phyloP scores from a whole-genome alignment of 2,329 filamentous ascomycete species.

The Amesomyces nigricolor region DNA sequence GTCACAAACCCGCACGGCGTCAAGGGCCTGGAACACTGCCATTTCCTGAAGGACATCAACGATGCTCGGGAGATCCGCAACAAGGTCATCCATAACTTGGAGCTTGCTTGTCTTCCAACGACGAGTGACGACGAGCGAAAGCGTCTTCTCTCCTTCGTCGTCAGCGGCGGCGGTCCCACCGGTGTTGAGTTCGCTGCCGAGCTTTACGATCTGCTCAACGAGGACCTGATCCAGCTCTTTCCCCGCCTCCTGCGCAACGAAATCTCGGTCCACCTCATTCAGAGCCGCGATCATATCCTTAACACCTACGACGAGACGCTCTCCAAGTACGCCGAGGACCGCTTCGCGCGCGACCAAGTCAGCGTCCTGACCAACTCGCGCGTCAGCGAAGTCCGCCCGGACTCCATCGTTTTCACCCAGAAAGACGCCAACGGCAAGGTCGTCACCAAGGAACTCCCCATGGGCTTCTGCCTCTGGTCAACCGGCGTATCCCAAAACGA shows the following conservation, averaged over 20 bases:
- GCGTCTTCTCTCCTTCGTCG: constrained; percentile 87
- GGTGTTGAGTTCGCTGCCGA: constrained; percentile 98
- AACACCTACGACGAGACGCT: constrained; percentile 97
- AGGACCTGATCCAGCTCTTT: constrained; percentile 79
- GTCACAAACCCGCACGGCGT: constrained; percentile 94
- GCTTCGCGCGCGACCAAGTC: constrained; percentile 85
- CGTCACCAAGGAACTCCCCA: constrained; percentile 87
- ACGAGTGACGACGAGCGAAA: constrained; percentile 82
- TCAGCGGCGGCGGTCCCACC: constrained; percentile 91
- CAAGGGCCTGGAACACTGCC: constrained; percentile 86
- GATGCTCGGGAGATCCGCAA: constrained; percentile 89
- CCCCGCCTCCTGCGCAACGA: constrained; percentile 90
- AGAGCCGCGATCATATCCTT: constrained; percentile 88
- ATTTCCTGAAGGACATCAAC: constrained; percentile 91
- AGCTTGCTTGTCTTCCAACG: constrained; percentile 86
- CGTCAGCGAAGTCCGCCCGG: constrained; percentile 78
- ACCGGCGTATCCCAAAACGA: constrained; percentile 87
- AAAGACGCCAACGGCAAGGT: constrained; percentile 65
- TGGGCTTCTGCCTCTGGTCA: constrained; percentile 96
- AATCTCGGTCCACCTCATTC: constrained; percentile 95
- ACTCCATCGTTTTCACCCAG: constrained; percentile 87
- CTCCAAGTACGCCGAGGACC: constrained; percentile 84
- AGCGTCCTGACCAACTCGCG: constrained; percentile 88
- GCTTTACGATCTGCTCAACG: constrained; percentile 91
- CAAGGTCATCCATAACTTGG: constrained; percentile 80